phyloP scores from a whole-genome alignment of 202 grass and related monocot genomes.

The Bolboschoenoplectus hybrid region DNA sequence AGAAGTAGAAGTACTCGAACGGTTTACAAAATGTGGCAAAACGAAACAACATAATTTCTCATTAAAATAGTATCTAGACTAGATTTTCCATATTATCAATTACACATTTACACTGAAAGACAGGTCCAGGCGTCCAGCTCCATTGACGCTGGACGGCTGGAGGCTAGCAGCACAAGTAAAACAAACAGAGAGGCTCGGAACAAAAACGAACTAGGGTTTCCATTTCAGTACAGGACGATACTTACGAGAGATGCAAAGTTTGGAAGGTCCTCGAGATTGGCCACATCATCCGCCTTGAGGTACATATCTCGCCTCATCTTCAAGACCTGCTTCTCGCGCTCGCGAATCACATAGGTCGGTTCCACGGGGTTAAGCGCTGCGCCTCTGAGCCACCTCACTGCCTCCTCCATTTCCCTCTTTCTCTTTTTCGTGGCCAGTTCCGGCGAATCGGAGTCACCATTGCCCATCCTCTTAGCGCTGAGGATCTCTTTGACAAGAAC shows the following conservation, averaged over 20 bases:
- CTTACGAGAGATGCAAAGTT: constrained; percentile 57
- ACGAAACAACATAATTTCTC: background rate
- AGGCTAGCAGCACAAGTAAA: background rate
- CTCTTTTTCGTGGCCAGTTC: constrained; percentile 19
- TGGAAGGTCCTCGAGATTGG: constrained; percentile 54
- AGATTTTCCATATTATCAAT: background rate
- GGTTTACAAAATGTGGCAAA: background rate
- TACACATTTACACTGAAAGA: background rate
- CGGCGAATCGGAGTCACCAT: constrained; percentile 4
- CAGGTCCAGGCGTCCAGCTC: background rate
- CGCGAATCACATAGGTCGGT: constrained; percentile 40
- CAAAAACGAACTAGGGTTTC: constrained; percentile 39
- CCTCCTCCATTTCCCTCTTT: constrained; percentile 49
- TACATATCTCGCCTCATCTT: constrained; percentile 57
- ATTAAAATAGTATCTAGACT: background rate
- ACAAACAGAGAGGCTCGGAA: background rate
- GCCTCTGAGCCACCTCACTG: constrained; percentile 53
- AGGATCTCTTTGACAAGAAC: constrained; percentile 43
- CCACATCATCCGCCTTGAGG: constrained; percentile 56
- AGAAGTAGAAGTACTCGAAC: background rate
- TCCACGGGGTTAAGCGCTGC: constrained; percentile 57
- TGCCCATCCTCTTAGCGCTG: constrained; percentile 22
- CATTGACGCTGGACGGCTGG: background rate
- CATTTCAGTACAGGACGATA: background rate
- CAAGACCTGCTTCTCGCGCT: constrained; percentile 56